Evolutionary conservation across 805 yeast species (phyloP).

Genomic region (Ogataea angusta): DNA sequence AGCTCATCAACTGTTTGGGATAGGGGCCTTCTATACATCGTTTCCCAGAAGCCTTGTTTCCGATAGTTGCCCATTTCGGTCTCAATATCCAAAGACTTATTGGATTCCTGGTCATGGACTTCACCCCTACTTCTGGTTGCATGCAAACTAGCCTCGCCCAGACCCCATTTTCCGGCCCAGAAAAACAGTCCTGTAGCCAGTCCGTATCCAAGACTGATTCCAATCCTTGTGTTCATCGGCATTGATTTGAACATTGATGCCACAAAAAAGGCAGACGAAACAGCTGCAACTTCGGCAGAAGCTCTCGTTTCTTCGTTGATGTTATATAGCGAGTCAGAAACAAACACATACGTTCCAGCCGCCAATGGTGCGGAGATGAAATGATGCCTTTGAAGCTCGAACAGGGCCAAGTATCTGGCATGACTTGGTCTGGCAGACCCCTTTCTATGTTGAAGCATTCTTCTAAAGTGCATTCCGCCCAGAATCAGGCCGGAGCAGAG

Average conservation of each 20-base stretch:
- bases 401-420: conserved; percentile 31
- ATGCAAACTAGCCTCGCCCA: conserved; percentile 43
- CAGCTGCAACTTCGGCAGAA: conserved; percentile 29
- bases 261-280: conserved; percentile 16
- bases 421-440: conserved; percentile 39
- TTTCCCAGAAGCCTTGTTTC: conserved; percentile 73
- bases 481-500: conserved; percentile 31
- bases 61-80: conserved; percentile 31
- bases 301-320: conserved; percentile 30
- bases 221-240: conserved; percentile 40
- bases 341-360: conserved; percentile 31
- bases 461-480: conserved; percentile 37
- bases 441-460: conserved; percentile 34
- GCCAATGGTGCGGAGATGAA: conserved; percentile 34
- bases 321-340: conserved; percentile 32
- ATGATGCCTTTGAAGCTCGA: conserved; percentile 30
- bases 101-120: conserved; percentile 38
- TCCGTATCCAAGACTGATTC: conserved; percentile 45
- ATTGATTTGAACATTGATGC: conserved; percentile 26
- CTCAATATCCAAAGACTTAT: conserved; percentile 35
- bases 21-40: conserved; percentile 74
- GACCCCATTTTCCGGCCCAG: conserved; percentile 54
- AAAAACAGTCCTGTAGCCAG: conserved; percentile 40
- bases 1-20: conserved; percentile 74
- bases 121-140: conserved; percentile 38